Base-by-base conservation (phyloP, 2,329 filamentous ascomycete species). In the Pestalotiopsis sp. region DNA sequence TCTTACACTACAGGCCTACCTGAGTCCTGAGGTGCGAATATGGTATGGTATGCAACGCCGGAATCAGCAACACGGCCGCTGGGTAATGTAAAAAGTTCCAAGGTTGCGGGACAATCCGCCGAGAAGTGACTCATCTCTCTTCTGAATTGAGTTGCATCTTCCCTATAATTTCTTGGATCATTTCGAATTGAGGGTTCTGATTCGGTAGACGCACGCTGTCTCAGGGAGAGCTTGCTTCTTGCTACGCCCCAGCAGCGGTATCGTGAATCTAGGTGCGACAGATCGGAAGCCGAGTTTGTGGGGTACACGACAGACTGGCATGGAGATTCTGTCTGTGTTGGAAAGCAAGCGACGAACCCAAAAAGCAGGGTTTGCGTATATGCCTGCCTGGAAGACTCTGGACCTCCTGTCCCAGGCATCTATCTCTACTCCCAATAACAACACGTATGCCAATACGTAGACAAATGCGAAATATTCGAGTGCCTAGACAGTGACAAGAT, bases 91-190 rank as follows among this genome's bases (percentile, higher is more conserved):
- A 36, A 36, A 36, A 31, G 59, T 62, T 62, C 59, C 59, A 41
- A n/a, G 36, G n/a, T 12, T 62, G 27, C 36, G 59, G 59, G 36
- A 31, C 59, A 62, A 62, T 20, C 59, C 36, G 59, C 27, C 9
- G 31, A 62, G 31, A 36, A 62, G 38, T 62, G 59, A 62, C 59
- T 62, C 59, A 62, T 39, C 45, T 52, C 14, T 49, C 14, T n/a
- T 62, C 14, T 62, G 59, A 62, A 62, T 62, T 62, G 59, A 62
- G 59, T 62, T 62, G 14, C 38, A 59, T 59, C 12, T 9, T 52
- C 20, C 45, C 17, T 52, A 52, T 52, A 52, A n/a, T 17, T 6
- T 52, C 45, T 3, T 12, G 45, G n/a, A 9, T 20, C 45, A 52
- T 23, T 49, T 49, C 4, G 45, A 52, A 52, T 52, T 52, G 45